These are phyloP conservation scores for Funneliformis mosseae DNA, from an alignment of 192 early-diverging fungal species.

Conservation along the genomic window DNA sequence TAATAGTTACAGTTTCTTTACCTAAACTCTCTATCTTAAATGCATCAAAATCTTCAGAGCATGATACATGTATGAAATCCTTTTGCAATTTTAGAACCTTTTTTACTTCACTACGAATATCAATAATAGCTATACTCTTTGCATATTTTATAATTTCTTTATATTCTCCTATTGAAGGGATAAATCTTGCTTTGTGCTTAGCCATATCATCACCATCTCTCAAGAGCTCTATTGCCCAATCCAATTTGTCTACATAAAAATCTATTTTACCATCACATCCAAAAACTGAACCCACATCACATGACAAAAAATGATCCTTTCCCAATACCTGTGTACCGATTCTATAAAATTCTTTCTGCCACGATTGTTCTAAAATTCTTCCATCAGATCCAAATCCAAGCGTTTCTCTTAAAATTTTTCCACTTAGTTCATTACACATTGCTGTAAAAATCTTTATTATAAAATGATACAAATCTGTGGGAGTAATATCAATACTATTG, in stretches of 20 bases:
- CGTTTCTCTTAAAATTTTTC: not conserved
- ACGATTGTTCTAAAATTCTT: not conserved
- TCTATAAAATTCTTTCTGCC: slow-evolving; percentile 27
- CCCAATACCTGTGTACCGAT: slow-evolving; percentile 4
- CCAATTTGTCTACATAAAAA: slow-evolving; percentile 36
- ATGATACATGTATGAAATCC: slow-evolving; percentile 23
- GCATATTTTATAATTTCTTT: slow-evolving; percentile 18
- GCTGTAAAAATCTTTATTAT: not conserved
- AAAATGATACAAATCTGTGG: not conserved
- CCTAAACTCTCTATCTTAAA: slow-evolving; percentile 27
- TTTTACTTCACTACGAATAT: slow-evolving; percentile 31
- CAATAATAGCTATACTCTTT: slow-evolving; percentile 28
- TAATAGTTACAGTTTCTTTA: slow-evolving; percentile 13
- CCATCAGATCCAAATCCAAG: slow-evolving; percentile 12
- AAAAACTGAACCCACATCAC: slow-evolving; percentile 43
- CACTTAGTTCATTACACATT: not conserved
- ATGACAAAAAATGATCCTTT: slow-evolving; percentile 9
- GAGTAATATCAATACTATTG: not conserved
- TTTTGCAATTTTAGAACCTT: not conserved
- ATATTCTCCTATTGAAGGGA: not conserved
- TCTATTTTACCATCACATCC: slow-evolving; percentile 35
- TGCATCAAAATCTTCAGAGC: slow-evolving; percentile 19
- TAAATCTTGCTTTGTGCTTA: slow-evolving; percentile 30
- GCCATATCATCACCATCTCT: slow-evolving; percentile 35
- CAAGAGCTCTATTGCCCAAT: slow-evolving; percentile 43